Base-by-base conservation (phyloP, 768 basidiomycete genomes). In the Hygrophoropsis aurantiaca region DNA sequence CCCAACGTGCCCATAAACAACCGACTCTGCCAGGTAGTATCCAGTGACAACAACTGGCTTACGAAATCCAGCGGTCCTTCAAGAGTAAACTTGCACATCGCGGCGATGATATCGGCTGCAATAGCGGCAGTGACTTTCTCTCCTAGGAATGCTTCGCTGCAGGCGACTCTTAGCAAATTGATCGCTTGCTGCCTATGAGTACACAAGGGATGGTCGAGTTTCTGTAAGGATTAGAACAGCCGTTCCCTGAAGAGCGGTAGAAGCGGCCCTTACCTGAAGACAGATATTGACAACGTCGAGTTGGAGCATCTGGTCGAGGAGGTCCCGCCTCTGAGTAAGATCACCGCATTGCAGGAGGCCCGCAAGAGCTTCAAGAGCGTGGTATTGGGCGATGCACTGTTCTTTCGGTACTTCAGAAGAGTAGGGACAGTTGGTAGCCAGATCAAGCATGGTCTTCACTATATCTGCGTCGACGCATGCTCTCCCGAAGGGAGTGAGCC, bases 381-480 rank as follows among this genome's bases (percentile, higher is more conserved):
- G 54, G 42, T 60, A 50, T 10, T 58, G 52, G 4, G 60, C 50
- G 1, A 64, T 50, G 15, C 39, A 48, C 19, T 39, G 42, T n/a
- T 54, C 50, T 19, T 44, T 44, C 4, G 40, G 41, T 11, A 16
- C 45, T 50, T 38, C 45, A 41, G 34, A 44, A 49, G 33, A 41
- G 41, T 25, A 54, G 44, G n/a, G 32, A 48, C 23, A 51, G 36
- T 24, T 50, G 10, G 39, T 59, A 9, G 58, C 47, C 20, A 68
- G 39, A 20, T 49, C 49, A 16, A 65, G 41, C 44, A 67, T 49
- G 3, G 59, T 52, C 36, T 58, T 60, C 13, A 62, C 62, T 34
- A 68, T 60, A 3, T 65, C 66, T 11, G 59, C 44, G 5, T 56
- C 43, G 20, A 61, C 40, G 13, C 60, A 61, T 36, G 57, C 55